Conservation (phyloP, 1,284 basidiomycete species). For the Uromyces viciae-fabae region DNA sequence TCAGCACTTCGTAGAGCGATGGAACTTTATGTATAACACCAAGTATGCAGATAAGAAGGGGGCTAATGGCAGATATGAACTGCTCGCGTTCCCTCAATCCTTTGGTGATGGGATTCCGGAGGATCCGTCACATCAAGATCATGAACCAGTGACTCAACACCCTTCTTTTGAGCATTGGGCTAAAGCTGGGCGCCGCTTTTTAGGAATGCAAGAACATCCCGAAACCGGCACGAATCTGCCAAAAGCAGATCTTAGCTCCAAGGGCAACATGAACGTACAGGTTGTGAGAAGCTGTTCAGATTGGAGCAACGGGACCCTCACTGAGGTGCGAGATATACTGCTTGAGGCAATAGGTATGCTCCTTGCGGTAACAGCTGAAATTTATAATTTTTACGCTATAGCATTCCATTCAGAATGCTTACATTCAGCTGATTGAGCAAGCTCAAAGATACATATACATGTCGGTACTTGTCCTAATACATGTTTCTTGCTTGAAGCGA, state of each 20-base stretch:
- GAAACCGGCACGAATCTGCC: slow-evolving; percentile 11
- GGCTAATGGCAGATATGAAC: slow-evolving; percentile 60
- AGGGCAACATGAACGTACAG: slow-evolving; percentile 62
- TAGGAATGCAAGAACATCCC: slow-evolving; percentile 20
- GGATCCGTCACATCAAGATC: slow-evolving; percentile 62
- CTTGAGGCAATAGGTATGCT: slow-evolving; percentile 41
- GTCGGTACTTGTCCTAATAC: slow-evolving; percentile 58
- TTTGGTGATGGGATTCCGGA: slow-evolving; percentile 62
- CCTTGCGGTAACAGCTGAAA: not conserved
- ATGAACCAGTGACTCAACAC: slow-evolving; percentile 59
- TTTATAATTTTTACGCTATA: slow-evolving; percentile 17
- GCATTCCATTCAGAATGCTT: slow-evolving; percentile 57
- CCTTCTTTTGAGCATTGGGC: slow-evolving; percentile 67
- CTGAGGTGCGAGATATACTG: slow-evolving; percentile 50
- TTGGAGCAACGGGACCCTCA: slow-evolving; percentile 85
- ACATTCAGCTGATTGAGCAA: slow-evolving; percentile 75
- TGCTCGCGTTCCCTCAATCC: slow-evolving; percentile 79
- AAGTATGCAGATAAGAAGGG: slow-evolving; percentile 58
- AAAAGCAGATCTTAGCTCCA: slow-evolving; percentile 18
- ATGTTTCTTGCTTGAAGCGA: not conserved
- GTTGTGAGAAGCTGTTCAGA: slow-evolving; percentile 76
- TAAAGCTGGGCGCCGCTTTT: slow-evolving; percentile 27
- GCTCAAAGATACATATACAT: slow-evolving; percentile 85
- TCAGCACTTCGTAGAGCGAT: slow-evolving; percentile 84
- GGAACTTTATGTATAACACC: slow-evolving; percentile 60